Conservation (phyloP, 345 rosid genomes). For the Brassica incana region DNA sequence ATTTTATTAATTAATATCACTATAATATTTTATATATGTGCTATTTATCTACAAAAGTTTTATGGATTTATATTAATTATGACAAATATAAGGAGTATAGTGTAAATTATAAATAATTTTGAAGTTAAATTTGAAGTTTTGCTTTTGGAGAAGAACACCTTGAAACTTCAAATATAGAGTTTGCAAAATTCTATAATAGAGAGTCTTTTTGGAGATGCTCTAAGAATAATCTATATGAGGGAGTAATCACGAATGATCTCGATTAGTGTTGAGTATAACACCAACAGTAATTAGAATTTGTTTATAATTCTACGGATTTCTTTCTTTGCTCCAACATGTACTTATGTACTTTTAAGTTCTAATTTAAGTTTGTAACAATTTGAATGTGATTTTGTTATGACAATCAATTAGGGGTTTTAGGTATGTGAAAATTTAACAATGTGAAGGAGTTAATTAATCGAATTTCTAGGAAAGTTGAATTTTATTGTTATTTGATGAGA, state of each 20-base stretch:
- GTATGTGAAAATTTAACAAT: not conserved
- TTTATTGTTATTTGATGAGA: not conserved
- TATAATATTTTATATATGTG: too few species aligned
- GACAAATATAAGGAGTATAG: too few species aligned
- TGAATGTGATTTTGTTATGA: constrained; percentile 12
- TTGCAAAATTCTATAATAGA: too few species aligned
- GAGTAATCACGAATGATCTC: too few species aligned
- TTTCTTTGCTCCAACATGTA: not conserved
- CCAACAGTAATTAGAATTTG: not conserved
- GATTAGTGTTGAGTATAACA: not conserved
- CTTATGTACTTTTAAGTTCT: not conserved
- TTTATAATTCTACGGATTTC: not conserved
- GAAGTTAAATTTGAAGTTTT: too few species aligned
- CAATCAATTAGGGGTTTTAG: not conserved
- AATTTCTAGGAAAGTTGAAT: not conserved
- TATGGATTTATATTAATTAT: too few species aligned
- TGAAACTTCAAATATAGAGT: too few species aligned
- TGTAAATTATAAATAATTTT: too few species aligned
- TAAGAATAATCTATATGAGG: not conserved
- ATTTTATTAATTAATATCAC: too few species aligned
- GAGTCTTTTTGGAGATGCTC: too few species aligned
- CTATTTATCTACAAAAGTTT: too few species aligned
- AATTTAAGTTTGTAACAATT: not conserved
- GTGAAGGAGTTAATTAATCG: not conserved
- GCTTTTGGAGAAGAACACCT: too few species aligned